Conservation (phyloP, 495 filamentous ascomycete genomes). For the Geopyxis carbonaria region DNA sequence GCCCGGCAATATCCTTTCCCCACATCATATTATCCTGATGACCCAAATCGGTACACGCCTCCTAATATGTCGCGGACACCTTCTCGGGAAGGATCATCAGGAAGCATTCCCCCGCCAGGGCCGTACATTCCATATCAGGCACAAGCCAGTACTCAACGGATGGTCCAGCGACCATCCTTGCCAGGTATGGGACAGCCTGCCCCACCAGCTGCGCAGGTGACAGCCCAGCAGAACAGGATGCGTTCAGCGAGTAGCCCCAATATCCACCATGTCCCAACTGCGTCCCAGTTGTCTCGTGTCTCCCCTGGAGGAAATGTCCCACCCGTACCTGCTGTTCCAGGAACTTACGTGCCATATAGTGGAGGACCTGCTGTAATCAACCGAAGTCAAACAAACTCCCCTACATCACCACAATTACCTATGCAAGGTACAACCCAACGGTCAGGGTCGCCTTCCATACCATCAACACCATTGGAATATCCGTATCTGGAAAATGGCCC, state of each 20-base stretch:
- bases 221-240: slow-evolving; percentile 38
- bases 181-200: slow-evolving; percentile 50
- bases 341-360: slow-evolving; percentile 22
- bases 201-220: slow-evolving; percentile 27
- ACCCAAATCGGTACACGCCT: slow-evolving; percentile 56
- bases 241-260: slow-evolving; percentile 48
- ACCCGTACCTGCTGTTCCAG: slow-evolving; percentile 43
- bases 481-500: too few species aligned
- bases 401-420: slow-evolving; percentile 28
- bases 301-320: slow-evolving; percentile 33
- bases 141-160: slow-evolving; percentile 26
- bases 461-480: too few species aligned
- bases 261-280: slow-evolving; percentile 28
- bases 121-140: slow-evolving; percentile 1
- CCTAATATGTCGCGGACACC: slow-evolving; percentile 64
- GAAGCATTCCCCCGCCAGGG: neutral
- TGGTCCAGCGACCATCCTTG: slow-evolving; percentile 66
- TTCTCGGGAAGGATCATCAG: slow-evolving; percentile 47
- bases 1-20: slow-evolving; percentile 55
- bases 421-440: slow-evolving; percentile 11
- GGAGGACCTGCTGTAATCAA: slow-evolving; percentile 37
- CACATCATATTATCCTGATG: slow-evolving; percentile 47
- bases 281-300: slow-evolving; percentile 18
- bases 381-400: slow-evolving; percentile 51
- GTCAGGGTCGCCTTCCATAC: slow-evolving; percentile 13